phyloP scores from a whole-genome alignment of 2,329 filamentous ascomycete genomes.

The Sphaerulina vaccinii region DNA sequence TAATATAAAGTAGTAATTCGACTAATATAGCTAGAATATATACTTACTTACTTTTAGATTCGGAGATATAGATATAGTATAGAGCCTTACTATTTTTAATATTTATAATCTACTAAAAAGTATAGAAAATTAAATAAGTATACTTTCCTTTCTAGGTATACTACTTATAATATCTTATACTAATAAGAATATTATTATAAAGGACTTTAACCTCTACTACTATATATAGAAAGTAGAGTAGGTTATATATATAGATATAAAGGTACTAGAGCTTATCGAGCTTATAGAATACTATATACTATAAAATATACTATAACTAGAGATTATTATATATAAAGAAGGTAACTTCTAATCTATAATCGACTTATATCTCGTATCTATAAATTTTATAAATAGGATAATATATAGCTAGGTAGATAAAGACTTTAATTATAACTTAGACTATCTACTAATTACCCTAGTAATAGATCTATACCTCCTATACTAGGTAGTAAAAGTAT shows the following conservation, averaged over 20 bases:
- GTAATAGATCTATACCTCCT: background rate
- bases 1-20: conserved; percentile 5
- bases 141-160: background rate
- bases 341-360: conserved; percentile 1
- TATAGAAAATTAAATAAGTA: background rate
- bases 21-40: conserved; percentile 7
- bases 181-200: conserved; percentile 1
- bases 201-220: conserved; percentile 5
- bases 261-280: background rate
- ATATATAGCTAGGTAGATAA: background rate
- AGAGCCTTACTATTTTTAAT: conserved; percentile 2
- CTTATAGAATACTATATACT: background rate
- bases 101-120: conserved; percentile 4
- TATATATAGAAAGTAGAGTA: background rate
- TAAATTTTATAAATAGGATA: background rate
- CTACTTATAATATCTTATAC: conserved; percentile 2
- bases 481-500: background rate
- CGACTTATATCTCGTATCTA: background rate
- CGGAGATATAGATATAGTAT: background rate
- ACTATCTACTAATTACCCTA: background rate
- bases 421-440: background rate
- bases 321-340: conserved; percentile 4
- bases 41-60: conserved; percentile 2
- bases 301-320: background rate
- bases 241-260: background rate